phyloP scores from a whole-genome alignment of 345 rosid species.

The Boechera retrofracta region DNA sequence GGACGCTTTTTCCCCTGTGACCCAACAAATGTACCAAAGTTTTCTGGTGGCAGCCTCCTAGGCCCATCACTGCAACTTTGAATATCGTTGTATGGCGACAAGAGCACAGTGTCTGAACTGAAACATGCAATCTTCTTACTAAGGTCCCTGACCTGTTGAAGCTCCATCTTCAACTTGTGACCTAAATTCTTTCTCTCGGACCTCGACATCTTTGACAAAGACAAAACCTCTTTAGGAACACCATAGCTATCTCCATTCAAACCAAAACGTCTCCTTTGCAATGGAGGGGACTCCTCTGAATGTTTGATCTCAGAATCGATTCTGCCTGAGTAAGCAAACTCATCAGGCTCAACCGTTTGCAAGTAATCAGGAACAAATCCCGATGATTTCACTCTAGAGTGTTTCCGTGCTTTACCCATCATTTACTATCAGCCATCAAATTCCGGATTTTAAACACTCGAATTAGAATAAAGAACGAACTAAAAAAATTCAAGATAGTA shows the following conservation, averaged over 20 bases:
- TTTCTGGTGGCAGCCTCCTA: conserved; percentile 55
- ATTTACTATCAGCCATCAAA: conserved; percentile 20
- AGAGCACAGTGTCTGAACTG: conserved; percentile 46
- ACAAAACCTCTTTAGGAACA: conserved; percentile 59
- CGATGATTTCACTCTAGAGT: conserved; percentile 65
- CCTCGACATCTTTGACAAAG: conserved; percentile 67
- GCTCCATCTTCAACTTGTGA: conserved; percentile 66
- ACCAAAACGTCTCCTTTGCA: conserved; percentile 63
- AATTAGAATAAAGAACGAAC: neutral
- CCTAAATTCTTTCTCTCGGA: conserved; percentile 63
- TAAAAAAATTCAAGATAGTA: neutral
- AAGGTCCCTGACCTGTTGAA: conserved; percentile 69
- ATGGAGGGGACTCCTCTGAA: conserved; percentile 58
- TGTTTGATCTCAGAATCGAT: conserved; percentile 50
- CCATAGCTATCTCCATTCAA: conserved; percentile 54
- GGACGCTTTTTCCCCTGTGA: conserved; percentile 62
- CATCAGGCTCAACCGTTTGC: conserved; percentile 73
- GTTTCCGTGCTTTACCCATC: conserved; percentile 78
- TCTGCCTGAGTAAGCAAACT: conserved; percentile 68
- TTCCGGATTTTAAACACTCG: no score
- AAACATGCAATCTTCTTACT: conserved; percentile 60
- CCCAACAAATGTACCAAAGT: conserved; percentile 45
- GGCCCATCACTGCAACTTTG: conserved; percentile 73
- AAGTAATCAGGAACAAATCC: conserved; percentile 67
- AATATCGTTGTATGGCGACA: conserved; percentile 64